Base-by-base conservation (phyloP, 164 flowering plant genomes). In the Chloranthus sessilifolius region DNA sequence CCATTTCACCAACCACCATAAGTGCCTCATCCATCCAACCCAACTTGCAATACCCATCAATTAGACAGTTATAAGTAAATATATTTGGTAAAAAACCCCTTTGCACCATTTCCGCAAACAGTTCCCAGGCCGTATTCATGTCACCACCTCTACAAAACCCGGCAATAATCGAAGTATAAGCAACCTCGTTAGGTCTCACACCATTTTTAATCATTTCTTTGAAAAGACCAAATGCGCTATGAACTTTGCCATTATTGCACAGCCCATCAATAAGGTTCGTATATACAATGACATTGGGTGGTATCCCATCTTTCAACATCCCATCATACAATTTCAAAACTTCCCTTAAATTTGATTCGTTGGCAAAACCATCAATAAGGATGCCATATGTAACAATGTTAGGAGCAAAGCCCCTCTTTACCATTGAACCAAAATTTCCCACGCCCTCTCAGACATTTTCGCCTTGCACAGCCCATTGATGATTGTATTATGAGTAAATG, bases 131-230 rank as follows among this genome's bases (percentile, higher is more conserved):
- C 55, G 34, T 65, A 42, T 50, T 64, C 76, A 77, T 66, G 21
- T 72, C 52, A 33, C 70, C 58, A 36, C 19, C 51, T 62, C 49
- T 63, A 72, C 76, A 72, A 59, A 68, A 74, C 30, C 81, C 85
- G 56, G 69, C 61, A 52, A 85, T 75, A 11, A 82, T 29, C 12
- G 83, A 49, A 10, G 95, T 76, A 61, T 75, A 85, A 39, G 62
- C 42, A 16, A 73, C 38, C 35, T 7, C 29, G 62, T 82, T 83
- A 16, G 77, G 80, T 19, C n/a, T 29, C 53, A 68, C 19, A n/a
- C 76, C 75, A 28, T 62, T 55, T 5, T 12, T 30, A 12, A 26
- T 61, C 78, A 78, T 76, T 59, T 74, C 63, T 59, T 63, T 55
- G 37, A 80, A 76, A 52, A 74, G 22, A 26, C 26, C n/a, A 38